Base-by-base conservation (phyloP, 2,329 filamentous ascomycete genomes). In the Curvularia lunata region DNA sequence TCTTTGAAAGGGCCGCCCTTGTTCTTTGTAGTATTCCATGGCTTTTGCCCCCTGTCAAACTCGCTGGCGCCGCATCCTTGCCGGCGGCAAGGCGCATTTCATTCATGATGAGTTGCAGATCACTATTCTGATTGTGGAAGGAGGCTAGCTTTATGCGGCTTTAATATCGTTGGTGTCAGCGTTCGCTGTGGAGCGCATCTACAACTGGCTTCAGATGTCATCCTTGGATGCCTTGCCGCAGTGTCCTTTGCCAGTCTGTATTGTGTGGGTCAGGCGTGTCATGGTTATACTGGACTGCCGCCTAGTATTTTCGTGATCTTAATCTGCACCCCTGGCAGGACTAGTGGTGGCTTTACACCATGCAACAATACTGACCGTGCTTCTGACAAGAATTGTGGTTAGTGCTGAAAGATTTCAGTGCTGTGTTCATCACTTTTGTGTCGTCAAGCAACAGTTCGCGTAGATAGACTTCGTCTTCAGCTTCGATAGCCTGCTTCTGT, bases 121-220 rank as follows among this genome's bases (percentile, higher is more conserved):
- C 7, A 57, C 58, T 59, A 68, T 52, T 51, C 59, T 58, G 38
- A 23, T 43, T 48, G 30, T 18, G 63, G 66, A 41, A 64, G 25
- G n/a, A 13, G 30, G 42, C 71, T 73, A 72, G 61, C 72, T 59
- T 57, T 45, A 67, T 68, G 54, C 65, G 63, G 61, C 58, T 34
- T 48, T 34, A 55, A 47, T 52, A 52, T 54, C 47, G 61, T 58
- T 63, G 56, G 62, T 71, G 71, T 68, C 63, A 70, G 69, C 70
- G 69, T 54, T 59, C 59, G 56, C 58, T 62, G 64, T 66, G 59
- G 62, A 56, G 62, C 54, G 56, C 50, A 32, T 56, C 49, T 53
- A 52, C 50, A 43, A 57, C 59, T 48, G 52, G 68, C 62, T 70
- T 63, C 64, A 63, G 66, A 58, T 64, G 62, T 63, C 52, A 53